Conservation (phyloP, 1,284 basidiomycete genomes). For the Naganishia liquefaciens region DNA sequence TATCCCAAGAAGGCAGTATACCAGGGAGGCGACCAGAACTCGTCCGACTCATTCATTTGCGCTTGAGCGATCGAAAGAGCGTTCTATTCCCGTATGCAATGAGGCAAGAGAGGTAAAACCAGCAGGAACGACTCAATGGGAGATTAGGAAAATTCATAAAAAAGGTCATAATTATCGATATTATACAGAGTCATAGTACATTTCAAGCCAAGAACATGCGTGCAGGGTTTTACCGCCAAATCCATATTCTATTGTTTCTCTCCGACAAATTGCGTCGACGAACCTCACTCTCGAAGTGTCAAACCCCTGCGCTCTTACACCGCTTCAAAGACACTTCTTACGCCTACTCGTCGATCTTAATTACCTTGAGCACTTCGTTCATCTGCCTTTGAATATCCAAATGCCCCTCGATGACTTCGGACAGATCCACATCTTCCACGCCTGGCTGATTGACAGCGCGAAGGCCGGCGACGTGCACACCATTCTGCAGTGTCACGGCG, state of each 20-base stretch:
- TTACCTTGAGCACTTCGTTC: constrained; percentile 47
- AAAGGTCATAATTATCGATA: background rate
- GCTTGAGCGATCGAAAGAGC: background rate
- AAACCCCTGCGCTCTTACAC: too few relatives aligned
- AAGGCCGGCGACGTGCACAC: constrained; percentile 53
- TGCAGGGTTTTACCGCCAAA: background rate
- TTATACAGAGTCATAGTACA: background rate
- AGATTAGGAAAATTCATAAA: background rate
- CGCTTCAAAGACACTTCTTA: background rate
- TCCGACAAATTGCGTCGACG: too few relatives aligned
- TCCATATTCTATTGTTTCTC: too few relatives aligned
- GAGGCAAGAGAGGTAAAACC: too few relatives aligned
- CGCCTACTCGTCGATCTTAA: constrained; percentile 44
- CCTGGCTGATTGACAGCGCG: constrained; percentile 52
- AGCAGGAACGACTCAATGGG: too few relatives aligned
- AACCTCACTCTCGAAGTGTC: too few relatives aligned
- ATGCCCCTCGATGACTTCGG: constrained; percentile 51
- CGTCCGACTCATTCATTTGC: constrained; percentile 17
- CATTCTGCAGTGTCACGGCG: constrained; percentile 49
- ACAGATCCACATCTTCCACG: constrained; percentile 55
- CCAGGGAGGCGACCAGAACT: constrained; percentile 21
- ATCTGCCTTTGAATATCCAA: constrained; percentile 52
- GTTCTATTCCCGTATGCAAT: too few relatives aligned
- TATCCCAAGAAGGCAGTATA: constrained; percentile 17
- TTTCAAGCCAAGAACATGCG: background rate